phyloP scores from a whole-genome alignment of 495 filamentous ascomycete species.

The Penicillium salamii region DNA sequence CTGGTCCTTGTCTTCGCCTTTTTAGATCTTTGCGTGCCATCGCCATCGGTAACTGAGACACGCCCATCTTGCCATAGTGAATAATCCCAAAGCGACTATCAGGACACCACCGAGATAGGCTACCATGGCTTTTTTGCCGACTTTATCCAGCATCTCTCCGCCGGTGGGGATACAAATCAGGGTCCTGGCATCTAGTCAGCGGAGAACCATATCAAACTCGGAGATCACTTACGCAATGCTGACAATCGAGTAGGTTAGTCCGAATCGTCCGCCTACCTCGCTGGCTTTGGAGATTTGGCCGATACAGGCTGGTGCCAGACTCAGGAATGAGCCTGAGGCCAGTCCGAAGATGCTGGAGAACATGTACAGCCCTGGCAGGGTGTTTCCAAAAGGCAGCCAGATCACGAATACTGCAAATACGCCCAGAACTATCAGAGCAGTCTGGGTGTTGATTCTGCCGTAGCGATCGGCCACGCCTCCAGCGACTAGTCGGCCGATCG shows the following conservation, averaged over 20 bases:
- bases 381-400: slow-evolving; percentile 57
- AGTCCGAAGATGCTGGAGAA: slow-evolving; percentile 62
- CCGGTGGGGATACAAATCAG: slow-evolving; percentile 41
- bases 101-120: slow-evolving; percentile 38
- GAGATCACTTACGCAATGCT: slow-evolving; percentile 48
- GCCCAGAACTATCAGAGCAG: slow-evolving; percentile 37
- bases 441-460: slow-evolving; percentile 63
- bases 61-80: slow-evolving; percentile 47
- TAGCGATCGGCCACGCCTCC: slow-evolving; percentile 66
- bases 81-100: slow-evolving; percentile 33
- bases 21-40: slow-evolving; percentile 37
- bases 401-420: slow-evolving; percentile 52
- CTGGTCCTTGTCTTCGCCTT: not conserved
- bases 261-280: slow-evolving; percentile 65
- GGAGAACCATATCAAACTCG: not conserved
- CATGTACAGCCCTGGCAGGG: slow-evolving; percentile 48
- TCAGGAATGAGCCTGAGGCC: slow-evolving; percentile 58
- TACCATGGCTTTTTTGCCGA: slow-evolving; percentile 34
- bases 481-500: slow-evolving; percentile 65
- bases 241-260: slow-evolving; percentile 63
- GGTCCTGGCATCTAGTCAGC: slow-evolving; percentile 20
- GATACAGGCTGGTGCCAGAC: slow-evolving; percentile 61
- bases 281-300: slow-evolving; percentile 60
- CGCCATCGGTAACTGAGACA: slow-evolving; percentile 49
- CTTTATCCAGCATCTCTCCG: slow-evolving; percentile 41